phyloP scores from a whole-genome alignment of 2,329 filamentous ascomycete species.

The Phoma sp. region DNA sequence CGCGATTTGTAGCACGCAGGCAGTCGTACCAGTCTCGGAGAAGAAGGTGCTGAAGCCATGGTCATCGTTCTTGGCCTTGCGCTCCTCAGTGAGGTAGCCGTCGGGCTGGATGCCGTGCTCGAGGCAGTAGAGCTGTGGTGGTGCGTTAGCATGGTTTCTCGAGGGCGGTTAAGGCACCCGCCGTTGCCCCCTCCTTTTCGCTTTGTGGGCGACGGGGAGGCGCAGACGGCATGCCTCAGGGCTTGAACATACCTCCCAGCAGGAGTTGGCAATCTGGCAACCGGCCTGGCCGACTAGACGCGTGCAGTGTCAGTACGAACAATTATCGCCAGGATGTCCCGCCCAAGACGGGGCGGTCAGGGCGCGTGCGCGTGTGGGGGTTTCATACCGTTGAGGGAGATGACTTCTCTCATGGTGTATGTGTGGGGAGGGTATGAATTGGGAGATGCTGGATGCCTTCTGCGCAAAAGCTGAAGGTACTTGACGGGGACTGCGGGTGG shows the following conservation, averaged over 20 bases:
- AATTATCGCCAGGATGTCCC: conserved; percentile 29
- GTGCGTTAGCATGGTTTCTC: conserved; percentile 38
- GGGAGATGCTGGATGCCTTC: conserved; percentile 23
- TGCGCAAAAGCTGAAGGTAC: conserved; percentile 16
- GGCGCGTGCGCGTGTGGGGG: conserved; percentile 40
- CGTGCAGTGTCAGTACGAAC: conserved; percentile 60
- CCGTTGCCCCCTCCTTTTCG: conserved; percentile 37
- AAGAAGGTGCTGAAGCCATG: conserved; percentile 99
- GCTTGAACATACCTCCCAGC: conserved; percentile 92
- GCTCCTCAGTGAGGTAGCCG: conserved; percentile 97
- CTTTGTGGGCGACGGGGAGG: conserved; percentile 12
- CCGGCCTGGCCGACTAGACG: conserved; percentile 95
- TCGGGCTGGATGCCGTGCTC: conserved; percentile 99
- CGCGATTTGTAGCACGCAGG: conserved; percentile 18
- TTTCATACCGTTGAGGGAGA: conserved; percentile 92
- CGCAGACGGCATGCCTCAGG: conserved; percentile 15
- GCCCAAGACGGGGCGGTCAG: conserved; percentile 47
- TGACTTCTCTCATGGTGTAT: conserved; percentile 95
- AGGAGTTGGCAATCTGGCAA: conserved; percentile 99
- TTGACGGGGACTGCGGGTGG: conserved; percentile 24
- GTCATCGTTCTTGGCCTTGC: conserved; percentile 89
- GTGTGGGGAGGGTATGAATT: conserved; percentile 32
- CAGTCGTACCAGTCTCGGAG: conserved; percentile 89
- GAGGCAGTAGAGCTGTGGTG: conserved; percentile 91
- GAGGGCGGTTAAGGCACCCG: conserved; percentile 38